Conservation (phyloP, 768 basidiomycete species). For the Dictyophora rubrovolvata region DNA sequence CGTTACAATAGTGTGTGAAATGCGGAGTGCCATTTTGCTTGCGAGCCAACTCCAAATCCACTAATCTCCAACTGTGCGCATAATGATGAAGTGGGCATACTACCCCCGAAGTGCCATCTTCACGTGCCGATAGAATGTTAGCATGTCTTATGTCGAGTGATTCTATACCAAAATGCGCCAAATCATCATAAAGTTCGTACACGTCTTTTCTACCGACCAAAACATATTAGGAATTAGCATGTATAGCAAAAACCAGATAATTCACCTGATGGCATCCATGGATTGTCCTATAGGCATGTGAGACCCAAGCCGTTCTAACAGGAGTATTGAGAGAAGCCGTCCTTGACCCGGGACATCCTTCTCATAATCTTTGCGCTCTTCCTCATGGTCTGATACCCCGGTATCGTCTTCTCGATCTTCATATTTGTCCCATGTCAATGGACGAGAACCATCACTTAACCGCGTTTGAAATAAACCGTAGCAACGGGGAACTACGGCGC, state of each 20-base stretch:
- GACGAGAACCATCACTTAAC: background rate
- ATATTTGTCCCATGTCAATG: background rate
- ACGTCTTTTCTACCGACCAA: background rate
- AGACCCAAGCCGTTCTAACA: background rate
- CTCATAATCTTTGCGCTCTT: background rate
- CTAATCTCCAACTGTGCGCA: background rate
- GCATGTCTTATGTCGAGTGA: background rate
- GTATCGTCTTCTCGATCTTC: background rate
- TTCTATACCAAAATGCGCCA: background rate
- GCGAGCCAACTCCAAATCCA: background rate
- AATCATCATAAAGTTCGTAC: background rate
- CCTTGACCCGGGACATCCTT: background rate
- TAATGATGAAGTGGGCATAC: background rate
- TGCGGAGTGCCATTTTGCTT: background rate
- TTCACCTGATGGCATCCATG: background rate
- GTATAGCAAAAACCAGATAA: background rate
- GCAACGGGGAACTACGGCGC: constrained; percentile 1
- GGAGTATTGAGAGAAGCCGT: background rate
- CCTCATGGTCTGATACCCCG: background rate
- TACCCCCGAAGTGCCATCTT: background rate
- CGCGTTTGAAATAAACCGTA: constrained; percentile 3
- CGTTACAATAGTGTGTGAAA: background rate
- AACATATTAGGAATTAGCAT: background rate
- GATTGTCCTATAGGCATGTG: background rate
- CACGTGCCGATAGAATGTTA: background rate